Base-by-base conservation (phyloP, 306 rosid genomes). In the Myrica gale region DNA sequence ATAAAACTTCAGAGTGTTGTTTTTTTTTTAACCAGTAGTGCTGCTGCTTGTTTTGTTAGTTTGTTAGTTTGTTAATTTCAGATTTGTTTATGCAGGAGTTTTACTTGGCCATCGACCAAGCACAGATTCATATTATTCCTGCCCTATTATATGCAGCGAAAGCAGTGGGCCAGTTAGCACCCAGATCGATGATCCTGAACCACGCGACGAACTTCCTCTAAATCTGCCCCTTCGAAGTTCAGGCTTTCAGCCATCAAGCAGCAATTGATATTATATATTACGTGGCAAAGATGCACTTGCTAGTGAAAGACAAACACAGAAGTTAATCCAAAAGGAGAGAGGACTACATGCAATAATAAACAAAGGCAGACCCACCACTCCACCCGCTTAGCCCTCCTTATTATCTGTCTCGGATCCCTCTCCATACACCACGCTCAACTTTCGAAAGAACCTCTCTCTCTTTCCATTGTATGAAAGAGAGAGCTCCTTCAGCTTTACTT, bases 291-390 rank as follows among this genome's bases (percentile, higher is more conserved):
- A 47, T 69, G 56, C 41, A 45, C 43, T 69, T 23, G 12, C 4
- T 3, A 11, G 41, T 11, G 37, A 60, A 37, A 19, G 76, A 79
- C 46, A 79, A 58, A 3, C 57, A 62, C 55, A 68, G 13, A 9
- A 67, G 56, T 7, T 51, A 71, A 79, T 55, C 45, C 48, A 39
- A 3, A 82, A 65, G 42, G 1, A 11, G 51, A 17, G 15, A 39
- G 37, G 4, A 17, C n/a, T 52, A 32, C 7, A 45, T 44, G 19
- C 17, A 37, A 54, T 55, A 81, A 23, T 63, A 52, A 54, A 63
- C 72, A 13, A n/a, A 19, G 73, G 32, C 46, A 74, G 76, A 42
- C 80, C 82, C 80, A 78, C 80, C 57, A 72, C 74, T 23, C 74
- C 78, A 66, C 74, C 57, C 51, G 15, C 78, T 67, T 76, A 72